Base-by-base conservation (phyloP, 2,329 filamentous ascomycete genomes). In the Fusarium begoniae region DNA sequence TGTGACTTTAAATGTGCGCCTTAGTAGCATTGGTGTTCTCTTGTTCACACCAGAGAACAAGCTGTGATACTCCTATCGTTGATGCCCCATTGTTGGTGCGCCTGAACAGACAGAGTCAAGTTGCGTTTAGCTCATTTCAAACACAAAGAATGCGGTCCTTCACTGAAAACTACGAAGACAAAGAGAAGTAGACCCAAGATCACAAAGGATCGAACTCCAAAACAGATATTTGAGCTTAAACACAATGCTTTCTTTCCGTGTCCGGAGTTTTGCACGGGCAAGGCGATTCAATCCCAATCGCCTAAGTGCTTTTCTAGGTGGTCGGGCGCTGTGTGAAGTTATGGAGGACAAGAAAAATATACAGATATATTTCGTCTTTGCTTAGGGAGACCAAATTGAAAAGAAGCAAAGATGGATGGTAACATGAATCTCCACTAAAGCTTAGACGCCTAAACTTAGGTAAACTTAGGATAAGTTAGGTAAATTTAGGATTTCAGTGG, bases 111-210 rank as follows among this genome's bases (percentile, higher is more conserved):
- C 5, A 18, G 8, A 24, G 22, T 24, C 28, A 32, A 24, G 22
- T 13, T 32, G 15, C 0, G 9, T 8, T 2, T 7, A 6, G 47
- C 22, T 32, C 5, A n/a, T 30, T n/a, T 17, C 28, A 6, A 3
- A 13, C 20, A 30, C 10, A 50, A 30, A 30, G 47, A n/a, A n/a
- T 12, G 20, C 8, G 8, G 3, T 0, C 26, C 10, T n/a, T n/a
- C 28, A 30, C 10, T n/a, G 6, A n/a, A 17, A 13, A 12, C 7
- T 50, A 9, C 12, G 14, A 30, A 2, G 8, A 50, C 47, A 50
- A 50, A 50, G 28, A 18, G 20, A n/a, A 22, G 6, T 8, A 30
- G 14, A n/a, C 6, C 4, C 26, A 30, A 12, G 10, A 4, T 6
- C 7, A 50, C 20, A 30, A 30, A 50, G 47, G 20, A n/a, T 30